Percentiles rank a stretch among this genome's conserved stretches.
Conservation (phyloP, 1,139 yeast species). For the Geotrichum fermentans region DNA sequence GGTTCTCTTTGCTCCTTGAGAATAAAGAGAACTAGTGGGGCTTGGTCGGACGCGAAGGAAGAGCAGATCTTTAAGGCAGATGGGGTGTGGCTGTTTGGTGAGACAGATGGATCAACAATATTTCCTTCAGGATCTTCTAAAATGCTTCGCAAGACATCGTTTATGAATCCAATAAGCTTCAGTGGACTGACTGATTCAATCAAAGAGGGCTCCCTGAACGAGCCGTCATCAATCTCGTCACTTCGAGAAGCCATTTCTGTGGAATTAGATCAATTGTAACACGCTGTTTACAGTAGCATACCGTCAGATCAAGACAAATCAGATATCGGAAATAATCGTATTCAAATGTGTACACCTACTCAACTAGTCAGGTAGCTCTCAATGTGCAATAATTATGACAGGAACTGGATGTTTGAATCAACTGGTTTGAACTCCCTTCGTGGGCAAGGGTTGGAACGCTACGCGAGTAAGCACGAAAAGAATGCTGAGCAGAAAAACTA, state of each 20-base stretch:
- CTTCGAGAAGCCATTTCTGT: conserved; percentile 12
- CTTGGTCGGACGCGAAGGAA: conserved; percentile 18
- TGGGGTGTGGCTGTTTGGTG: background rate
- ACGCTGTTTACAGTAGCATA: no score
- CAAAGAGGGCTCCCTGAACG: conserved; percentile 3
- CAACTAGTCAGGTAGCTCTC: no score
- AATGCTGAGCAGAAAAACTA: no score
- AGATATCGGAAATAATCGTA: no score
- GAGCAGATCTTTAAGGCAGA: conserved; percentile 18
- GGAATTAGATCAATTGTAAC: conserved; percentile 6
- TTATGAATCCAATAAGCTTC: conserved; percentile 18
- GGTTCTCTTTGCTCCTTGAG: conserved; percentile 9
- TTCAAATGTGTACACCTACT: no score
- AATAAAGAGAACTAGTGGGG: conserved; percentile 20
- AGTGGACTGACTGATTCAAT: conserved; percentile 20
- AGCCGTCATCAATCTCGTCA: conserved; percentile 4
- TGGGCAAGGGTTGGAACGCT: conserved; percentile 9
- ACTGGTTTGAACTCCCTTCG: background rate
- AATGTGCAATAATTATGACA: no score
- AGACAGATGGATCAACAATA: conserved; percentile 9
- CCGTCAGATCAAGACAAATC: conserved; percentile 8
- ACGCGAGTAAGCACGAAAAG: no score
- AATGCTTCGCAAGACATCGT: conserved; percentile 16
- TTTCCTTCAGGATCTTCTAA: conserved; percentile 19
- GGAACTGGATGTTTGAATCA: no score